Evolutionary conservation across 2,329 filamentous ascomycete genomes (phyloP).

Genomic region (Pseudogymnoascus sp.): DNA sequence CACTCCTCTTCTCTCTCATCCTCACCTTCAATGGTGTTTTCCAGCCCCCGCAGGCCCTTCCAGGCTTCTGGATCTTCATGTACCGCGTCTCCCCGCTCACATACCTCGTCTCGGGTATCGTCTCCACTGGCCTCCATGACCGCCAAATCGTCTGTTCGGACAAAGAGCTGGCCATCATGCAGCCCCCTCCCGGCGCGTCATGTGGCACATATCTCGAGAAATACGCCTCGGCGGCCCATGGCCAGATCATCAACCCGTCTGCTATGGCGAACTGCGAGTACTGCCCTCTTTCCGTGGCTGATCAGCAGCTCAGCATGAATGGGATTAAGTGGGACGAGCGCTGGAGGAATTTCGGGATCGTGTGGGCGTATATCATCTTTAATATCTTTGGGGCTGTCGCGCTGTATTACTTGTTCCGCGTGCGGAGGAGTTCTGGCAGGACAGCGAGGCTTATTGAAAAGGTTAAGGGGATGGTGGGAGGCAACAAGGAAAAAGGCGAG

Average conservation of each 20-base stretch:
- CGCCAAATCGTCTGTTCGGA: slow-evolving; percentile 55
- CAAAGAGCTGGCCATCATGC: slow-evolving; percentile 61
- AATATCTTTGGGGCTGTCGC: slow-evolving; percentile 45
- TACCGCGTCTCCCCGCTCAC: slow-evolving; percentile 59
- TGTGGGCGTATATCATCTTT: slow-evolving; percentile 50
- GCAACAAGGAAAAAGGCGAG: not conserved
- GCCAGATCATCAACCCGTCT: slow-evolving; percentile 42
- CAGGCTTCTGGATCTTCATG: slow-evolving; percentile 79
- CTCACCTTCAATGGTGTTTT: slow-evolving; percentile 74
- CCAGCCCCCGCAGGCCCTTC: slow-evolving; percentile 53
- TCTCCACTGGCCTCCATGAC: slow-evolving; percentile 62
- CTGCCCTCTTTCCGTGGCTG: slow-evolving; percentile 46
- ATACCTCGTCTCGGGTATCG: slow-evolving; percentile 66
- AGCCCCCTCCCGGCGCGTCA: slow-evolving; percentile 46
- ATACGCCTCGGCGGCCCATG: slow-evolving; percentile 43
- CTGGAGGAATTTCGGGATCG: slow-evolving; percentile 62
- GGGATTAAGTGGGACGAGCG: slow-evolving; percentile 47
- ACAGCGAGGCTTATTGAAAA: not conserved
- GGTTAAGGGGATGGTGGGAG: not conserved
- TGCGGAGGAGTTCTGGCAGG: slow-evolving; percentile 15
- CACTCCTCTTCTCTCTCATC: slow-evolving; percentile 64
- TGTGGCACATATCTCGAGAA: slow-evolving; percentile 51
- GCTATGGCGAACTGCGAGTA: slow-evolving; percentile 46
- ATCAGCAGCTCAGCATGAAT: slow-evolving; percentile 44
- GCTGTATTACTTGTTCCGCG: slow-evolving; percentile 44